Evolutionary conservation across 257 asterid species (phyloP).

Genomic region (Gardenia jasminoides): DNA sequence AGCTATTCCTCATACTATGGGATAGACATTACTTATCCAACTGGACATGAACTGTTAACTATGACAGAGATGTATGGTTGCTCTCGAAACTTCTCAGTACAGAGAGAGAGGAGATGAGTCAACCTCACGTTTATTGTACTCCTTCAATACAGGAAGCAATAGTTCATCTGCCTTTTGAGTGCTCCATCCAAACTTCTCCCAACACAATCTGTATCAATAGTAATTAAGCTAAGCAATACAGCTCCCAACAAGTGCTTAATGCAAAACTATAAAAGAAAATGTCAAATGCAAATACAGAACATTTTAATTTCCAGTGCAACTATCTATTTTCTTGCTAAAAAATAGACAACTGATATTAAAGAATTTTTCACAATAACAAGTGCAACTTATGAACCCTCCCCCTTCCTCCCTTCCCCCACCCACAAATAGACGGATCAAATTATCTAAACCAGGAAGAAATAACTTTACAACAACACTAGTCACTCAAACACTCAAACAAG

Average conservation of each 20-base stretch:
- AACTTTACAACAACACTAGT: not conserved
- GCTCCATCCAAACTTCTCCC: conserved; percentile 93
- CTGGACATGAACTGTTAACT: not conserved
- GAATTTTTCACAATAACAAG: not conserved
- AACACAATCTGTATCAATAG: conserved; percentile 63
- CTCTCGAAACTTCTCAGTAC: not conserved
- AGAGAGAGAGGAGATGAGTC: conserved; percentile 8
- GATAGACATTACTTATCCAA: not conserved
- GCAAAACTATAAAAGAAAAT: not conserved
- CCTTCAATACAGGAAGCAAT: conserved; percentile 82
- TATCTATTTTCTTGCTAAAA: not conserved
- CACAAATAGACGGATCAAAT: not conserved
- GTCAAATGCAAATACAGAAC: not conserved
- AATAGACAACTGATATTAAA: too few species aligned
- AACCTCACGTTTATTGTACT: conserved; percentile 91
- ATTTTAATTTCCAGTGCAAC: not conserved
- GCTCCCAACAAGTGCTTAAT: not conserved
- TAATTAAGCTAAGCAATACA: not conserved
- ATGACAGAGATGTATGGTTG: not conserved
- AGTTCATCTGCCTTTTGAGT: conserved; percentile 76
- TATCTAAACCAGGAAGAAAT: not conserved
- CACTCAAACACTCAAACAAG: too few species aligned
- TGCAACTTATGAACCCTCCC: not conserved
- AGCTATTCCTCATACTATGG: not conserved
- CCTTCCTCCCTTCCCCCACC: not conserved